Base-by-base conservation (phyloP, 2,329 filamentous ascomycete species). In the Aspergillus clavatus region DNA sequence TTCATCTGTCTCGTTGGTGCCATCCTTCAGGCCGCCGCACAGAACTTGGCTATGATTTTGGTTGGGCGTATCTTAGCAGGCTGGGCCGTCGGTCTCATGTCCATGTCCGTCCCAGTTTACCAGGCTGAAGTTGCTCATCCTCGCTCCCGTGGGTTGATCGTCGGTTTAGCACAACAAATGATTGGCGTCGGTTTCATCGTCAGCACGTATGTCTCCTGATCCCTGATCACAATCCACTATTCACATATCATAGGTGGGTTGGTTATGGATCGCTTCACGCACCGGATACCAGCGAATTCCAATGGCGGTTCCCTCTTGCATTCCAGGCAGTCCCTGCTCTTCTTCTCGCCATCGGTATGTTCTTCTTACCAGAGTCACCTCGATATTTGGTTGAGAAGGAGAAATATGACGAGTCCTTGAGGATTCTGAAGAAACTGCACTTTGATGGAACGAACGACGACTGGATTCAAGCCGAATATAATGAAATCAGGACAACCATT, bases 91-190 rank as follows among this genome's bases (percentile, higher is more conserved):
- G 74, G 74, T 22, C 57, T 73, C 40, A 60, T 75, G 51, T 72
- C 68, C 8, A 71, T 71, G 58, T 68, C 71, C 4, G 77, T 84
- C 2, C 82, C 81, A 3, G 74, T 80, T 26, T 84, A 84, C 58
- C 80, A 83, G 46, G 77, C 80, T 7, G 82, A 84, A 58, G 75
- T 79, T 43, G 79, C 81, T 0, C 72, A 79, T 53, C 73, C 80
- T 0, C 75, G 75, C 2, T 80, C 76, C 42, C 74, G 81, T 54
- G 80, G 80, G 6, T 59, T 68, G 38, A 65, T 73, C 12, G 65
- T 69, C 23, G 70, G 71, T 4, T 47, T 73, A 6, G 54, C 70
- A 18, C 71, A 73, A 47, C 72, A 71, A 58, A 68, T 72, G 60
- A 66, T 73, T 38, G 69, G 69, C 23, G 62, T 71, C 51, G 71